Conservation (phyloP, 1,284 basidiomycete species). For the Butyriboletus appendiculatus region DNA sequence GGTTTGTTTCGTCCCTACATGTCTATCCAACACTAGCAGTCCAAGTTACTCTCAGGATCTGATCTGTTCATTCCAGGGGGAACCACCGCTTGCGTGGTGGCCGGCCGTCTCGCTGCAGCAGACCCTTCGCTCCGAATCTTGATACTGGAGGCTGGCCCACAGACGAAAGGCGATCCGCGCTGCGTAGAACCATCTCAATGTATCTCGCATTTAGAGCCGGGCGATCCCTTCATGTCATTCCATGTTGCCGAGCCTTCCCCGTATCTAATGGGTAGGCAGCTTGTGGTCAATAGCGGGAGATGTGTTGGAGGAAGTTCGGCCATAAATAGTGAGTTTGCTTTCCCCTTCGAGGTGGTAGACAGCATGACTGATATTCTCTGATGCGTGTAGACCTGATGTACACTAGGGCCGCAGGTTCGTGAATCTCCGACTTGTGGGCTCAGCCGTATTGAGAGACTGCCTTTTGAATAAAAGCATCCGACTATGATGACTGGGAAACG, state of each 20-base stretch:
- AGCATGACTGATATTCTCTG: background rate
- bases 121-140: conserved; percentile 43
- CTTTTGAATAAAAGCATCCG: conserved; percentile 41
- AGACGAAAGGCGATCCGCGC: conserved; percentile 31
- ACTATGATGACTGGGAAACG: conserved; percentile 57
- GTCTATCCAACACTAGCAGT: background rate
- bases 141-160: conserved; percentile 43
- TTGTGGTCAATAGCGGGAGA: conserved; percentile 46
- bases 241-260: conserved; percentile 44
- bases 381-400: conserved; percentile 49
- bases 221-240: conserved; percentile 40
- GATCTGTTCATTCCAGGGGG: conserved; percentile 37
- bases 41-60: background rate
- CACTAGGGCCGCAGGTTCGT: conserved; percentile 40
- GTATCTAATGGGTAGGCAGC: conserved; percentile 44
- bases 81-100: conserved; percentile 42
- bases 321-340: conserved; percentile 50
- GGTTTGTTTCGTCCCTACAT: conserved; percentile 21
- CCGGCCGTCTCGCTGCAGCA: conserved; percentile 44
- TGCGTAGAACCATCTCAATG: conserved; percentile 38
- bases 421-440: background rate
- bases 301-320: conserved; percentile 60
- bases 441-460: background rate
- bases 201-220: conserved; percentile 28
- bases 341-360: background rate